These are phyloP conservation scores for Pyracantha coccinea DNA, from an alignment of 331 rosid species.

Conservation along the genomic window DNA sequence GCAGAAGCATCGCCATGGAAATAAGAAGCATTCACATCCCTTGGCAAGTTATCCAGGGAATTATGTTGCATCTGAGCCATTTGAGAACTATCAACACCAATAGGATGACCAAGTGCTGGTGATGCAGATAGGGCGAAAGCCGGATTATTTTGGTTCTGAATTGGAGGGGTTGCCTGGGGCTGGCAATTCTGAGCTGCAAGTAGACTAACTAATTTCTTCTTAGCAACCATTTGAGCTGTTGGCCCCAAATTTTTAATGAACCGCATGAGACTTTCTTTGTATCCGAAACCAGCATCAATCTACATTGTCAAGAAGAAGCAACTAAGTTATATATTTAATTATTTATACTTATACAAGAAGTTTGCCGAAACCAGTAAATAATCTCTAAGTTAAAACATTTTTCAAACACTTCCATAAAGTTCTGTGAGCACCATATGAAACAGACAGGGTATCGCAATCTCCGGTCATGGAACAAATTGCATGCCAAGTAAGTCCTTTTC, in stretches of 20 bases:
- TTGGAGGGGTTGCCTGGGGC: neutral
- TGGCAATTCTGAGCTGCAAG: neutral
- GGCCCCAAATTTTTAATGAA: conserved; percentile 51
- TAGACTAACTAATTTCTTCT: conserved; percentile 11
- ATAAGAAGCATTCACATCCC: neutral
- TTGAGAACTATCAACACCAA: neutral
- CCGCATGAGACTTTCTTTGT: conserved; percentile 29
- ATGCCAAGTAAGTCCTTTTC: neutral
- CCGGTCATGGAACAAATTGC: neutral
- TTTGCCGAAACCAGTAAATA: neutral
- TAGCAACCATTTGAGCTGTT: conserved; percentile 23
- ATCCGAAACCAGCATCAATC: conserved; percentile 4
- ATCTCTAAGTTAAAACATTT: neutral
- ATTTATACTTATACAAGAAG: neutral
- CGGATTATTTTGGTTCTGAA: conserved; percentile 2
- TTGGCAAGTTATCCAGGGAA: neutral
- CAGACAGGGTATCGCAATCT: neutral
- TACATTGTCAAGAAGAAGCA: conserved; percentile 10
- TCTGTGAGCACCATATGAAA: neutral
- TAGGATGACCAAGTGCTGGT: neutral
- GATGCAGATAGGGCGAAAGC: neutral
- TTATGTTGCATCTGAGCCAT: neutral
- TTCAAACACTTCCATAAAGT: neutral
- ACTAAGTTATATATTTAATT: neutral
- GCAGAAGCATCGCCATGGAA: conserved; percentile 1